A percentile compares a stretch with the other conserved stretches of the same genome.
Conservation (phyloP, 2,329 filamentous ascomycete genomes). For the Ophiostoma quercus region DNA sequence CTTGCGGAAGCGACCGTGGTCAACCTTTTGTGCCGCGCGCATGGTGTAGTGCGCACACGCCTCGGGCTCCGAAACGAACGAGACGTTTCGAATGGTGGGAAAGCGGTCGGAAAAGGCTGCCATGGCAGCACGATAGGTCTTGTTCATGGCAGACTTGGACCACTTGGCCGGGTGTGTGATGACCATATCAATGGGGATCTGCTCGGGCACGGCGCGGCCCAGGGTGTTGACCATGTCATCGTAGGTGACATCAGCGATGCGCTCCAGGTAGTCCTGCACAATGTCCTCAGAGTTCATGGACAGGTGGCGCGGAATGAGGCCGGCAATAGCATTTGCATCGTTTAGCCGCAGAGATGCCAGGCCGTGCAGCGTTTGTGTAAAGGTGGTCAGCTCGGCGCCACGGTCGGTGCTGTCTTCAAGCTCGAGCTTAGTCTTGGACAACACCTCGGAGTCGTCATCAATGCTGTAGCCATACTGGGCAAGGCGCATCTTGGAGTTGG, state of each 20-base stretch:
- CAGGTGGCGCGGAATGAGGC: constrained; percentile 24
- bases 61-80: constrained; percentile 26
- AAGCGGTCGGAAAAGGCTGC: constrained; percentile 24
- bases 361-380: constrained; percentile 23
- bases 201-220: constrained; percentile 16
- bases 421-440: constrained; percentile 28
- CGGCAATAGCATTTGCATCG: constrained; percentile 15
- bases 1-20: constrained; percentile 27
- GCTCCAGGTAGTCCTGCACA: constrained; percentile 26
- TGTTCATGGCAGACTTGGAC: constrained; percentile 24
- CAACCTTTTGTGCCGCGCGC: constrained; percentile 28
- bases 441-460: constrained; percentile 20
- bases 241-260: constrained; percentile 22
- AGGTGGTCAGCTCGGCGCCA: constrained; percentile 20
- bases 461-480: constrained; percentile 26
- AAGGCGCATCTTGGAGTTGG: constrained; percentile 15
- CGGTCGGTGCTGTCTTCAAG: constrained; percentile 20
- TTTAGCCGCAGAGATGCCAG: constrained; percentile 18
- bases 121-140: constrained; percentile 26
- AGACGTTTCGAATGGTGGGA: constrained; percentile 23
- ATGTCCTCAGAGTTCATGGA: constrained; percentile 25
- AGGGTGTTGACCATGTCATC: constrained; percentile 22
- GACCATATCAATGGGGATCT: constrained; percentile 26
- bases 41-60: constrained; percentile 28
- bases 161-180: constrained; percentile 28